These are phyloP conservation scores for Poa annua DNA, from an alignment of 176 grass and related monocot genomes.

Conservation along the genomic window DNA sequence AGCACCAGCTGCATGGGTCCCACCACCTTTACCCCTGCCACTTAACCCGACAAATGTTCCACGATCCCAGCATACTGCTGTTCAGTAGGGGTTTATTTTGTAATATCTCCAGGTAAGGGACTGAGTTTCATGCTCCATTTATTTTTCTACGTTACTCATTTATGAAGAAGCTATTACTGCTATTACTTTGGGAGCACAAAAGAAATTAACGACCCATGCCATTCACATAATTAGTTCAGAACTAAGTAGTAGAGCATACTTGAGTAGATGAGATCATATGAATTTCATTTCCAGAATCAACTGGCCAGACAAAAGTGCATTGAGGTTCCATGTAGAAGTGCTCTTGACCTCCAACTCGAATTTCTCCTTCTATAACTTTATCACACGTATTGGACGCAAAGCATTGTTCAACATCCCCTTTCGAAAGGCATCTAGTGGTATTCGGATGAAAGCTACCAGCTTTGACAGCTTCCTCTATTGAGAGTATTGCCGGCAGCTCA, in stretches of 20 bases:
- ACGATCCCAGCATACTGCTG: not conserved
- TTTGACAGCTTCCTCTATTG: constrained; percentile 78
- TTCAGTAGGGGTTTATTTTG: constrained; percentile 8
- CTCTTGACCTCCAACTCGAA: constrained; percentile 86
- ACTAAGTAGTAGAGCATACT: constrained; percentile 57
- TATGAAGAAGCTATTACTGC: not conserved
- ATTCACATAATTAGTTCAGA: constrained; percentile 13
- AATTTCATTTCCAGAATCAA: constrained; percentile 96
- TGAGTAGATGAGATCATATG: constrained; percentile 99
- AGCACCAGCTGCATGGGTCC: not conserved
- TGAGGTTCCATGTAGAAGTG: constrained; percentile 99
- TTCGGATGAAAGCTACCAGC: constrained; percentile 81
- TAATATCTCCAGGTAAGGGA: constrained; percentile 20
- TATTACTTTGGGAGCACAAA: not conserved
- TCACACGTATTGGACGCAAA: constrained; percentile 66
- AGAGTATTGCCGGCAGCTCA: constrained; percentile 85
- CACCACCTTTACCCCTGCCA: not conserved
- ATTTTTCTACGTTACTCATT: constrained; percentile 16
- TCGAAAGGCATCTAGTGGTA: constrained; percentile 66
- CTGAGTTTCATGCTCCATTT: not conserved
- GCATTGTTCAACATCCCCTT: constrained; percentile 80
- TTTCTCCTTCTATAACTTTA: constrained; percentile 75
- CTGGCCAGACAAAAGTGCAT: constrained; percentile 79
- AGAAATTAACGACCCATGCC: not conserved
- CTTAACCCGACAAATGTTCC: not conserved